Conservation (phyloP, 2,329 filamentous ascomycete species). For the Calonectria fujianensis region DNA sequence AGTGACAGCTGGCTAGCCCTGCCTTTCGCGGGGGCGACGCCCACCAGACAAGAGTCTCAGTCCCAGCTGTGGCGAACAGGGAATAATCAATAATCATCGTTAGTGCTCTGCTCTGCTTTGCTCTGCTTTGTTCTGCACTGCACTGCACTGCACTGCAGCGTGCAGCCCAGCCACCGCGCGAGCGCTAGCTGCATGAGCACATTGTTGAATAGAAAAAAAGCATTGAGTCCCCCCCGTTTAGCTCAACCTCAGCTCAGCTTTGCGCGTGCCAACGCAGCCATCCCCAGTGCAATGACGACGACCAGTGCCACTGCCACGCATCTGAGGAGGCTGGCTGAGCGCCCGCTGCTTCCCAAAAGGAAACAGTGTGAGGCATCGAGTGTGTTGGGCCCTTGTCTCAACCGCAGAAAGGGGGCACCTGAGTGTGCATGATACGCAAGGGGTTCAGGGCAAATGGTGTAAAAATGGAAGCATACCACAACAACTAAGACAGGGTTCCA, state of each 20-base stretch:
- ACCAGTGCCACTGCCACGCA: conserved; percentile 32
- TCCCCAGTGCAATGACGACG: conserved; percentile 10
- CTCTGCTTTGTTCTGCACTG: background rate
- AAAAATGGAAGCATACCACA: conserved; percentile 54
- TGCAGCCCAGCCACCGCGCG: conserved; percentile 24
- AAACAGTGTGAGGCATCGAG: conserved; percentile 28
- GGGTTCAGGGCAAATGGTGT: conserved; percentile 49
- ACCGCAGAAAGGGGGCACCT: conserved; percentile 42
- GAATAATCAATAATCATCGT: background rate
- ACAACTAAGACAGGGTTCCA: conserved; percentile 52
- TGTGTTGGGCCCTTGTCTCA: conserved; percentile 45
- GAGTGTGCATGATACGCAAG: conserved; percentile 44
- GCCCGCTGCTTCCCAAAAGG: conserved; percentile 5
- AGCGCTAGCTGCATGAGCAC: conserved; percentile 24
- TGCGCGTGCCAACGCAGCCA: conserved; percentile 34
- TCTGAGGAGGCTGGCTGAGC: conserved; percentile 26
- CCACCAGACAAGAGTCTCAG: conserved; percentile 22
- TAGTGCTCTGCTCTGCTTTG: background rate
- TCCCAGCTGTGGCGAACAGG: conserved; percentile 1
- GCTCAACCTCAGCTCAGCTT: conserved; percentile 21
- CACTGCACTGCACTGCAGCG: background rate
- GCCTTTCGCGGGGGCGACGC: conserved; percentile 32
- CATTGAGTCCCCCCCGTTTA: conserved; percentile 25
- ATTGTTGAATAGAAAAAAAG: conserved; percentile 30
- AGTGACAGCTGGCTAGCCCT: conserved; percentile 43